These are phyloP conservation scores for Lipomyces japonicus DNA, from an alignment of 805 yeast genomes.

Conservation along the genomic window DNA sequence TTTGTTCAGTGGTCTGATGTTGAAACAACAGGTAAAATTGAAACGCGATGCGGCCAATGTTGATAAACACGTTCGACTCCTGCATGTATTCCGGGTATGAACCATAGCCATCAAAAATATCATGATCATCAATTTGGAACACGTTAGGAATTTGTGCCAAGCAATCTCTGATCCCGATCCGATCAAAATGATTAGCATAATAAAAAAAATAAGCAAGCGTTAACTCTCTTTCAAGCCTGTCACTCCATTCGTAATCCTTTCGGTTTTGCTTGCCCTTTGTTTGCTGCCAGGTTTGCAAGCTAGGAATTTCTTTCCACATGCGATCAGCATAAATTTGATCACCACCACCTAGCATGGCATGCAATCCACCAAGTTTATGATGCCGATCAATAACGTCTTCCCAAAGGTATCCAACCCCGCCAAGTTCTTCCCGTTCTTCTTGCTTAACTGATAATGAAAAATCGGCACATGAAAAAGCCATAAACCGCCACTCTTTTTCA, in stretches of 20 bases:
- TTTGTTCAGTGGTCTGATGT: constrained; percentile 61
- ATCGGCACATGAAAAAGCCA: constrained; percentile 29
- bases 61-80: constrained; percentile 61
- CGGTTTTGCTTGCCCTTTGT: constrained; percentile 50
- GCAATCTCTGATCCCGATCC: constrained; percentile 66
- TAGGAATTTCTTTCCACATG: constrained; percentile 55
- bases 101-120: constrained; percentile 94
- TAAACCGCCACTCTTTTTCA: constrained; percentile 21
- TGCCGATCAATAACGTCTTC: constrained; percentile 74
- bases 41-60: constrained; percentile 76
- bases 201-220: constrained; percentile 65
- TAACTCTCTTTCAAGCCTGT: constrained; percentile 52
- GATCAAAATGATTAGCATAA: constrained; percentile 89
- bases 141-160: constrained; percentile 79
- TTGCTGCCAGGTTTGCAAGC: constrained; percentile 54
- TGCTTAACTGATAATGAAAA: constrained; percentile 24
- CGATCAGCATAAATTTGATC: constrained; percentile 91
- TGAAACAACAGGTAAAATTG: constrained; percentile 88
- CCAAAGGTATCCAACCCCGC: constrained; percentile 73
- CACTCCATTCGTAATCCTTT: constrained; percentile 43
- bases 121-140: constrained; percentile 92
- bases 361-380: constrained; percentile 55
- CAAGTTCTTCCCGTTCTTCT: constrained; percentile 43
- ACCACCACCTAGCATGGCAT: constrained; percentile 97
- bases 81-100: constrained; percentile 76